These are phyloP conservation scores for Torulaspora indica DNA, from an alignment of 805 yeast genomes.

Conservation along the genomic window DNA sequence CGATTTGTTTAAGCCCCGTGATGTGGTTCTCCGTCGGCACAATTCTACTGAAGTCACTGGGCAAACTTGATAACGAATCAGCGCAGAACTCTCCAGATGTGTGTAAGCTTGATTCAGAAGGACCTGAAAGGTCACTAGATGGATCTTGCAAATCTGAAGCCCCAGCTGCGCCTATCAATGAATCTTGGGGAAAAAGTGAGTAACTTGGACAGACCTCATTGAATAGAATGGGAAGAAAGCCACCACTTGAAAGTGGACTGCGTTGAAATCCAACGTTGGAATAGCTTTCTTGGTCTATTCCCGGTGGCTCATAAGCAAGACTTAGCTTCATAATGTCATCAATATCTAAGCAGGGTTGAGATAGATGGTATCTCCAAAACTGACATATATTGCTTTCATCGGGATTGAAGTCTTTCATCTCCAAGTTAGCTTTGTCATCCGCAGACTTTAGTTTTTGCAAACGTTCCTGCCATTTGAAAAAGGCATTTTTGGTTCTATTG, in stretches of 20 bases:
- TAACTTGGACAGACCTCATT: slow-evolving; percentile 53
- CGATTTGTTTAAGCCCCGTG: slow-evolving; percentile 47
- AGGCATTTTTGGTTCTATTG: slow-evolving; percentile 63
- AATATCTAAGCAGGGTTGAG: slow-evolving; percentile 42
- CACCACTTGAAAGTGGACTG: slow-evolving; percentile 56
- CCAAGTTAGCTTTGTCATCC: slow-evolving; percentile 16
- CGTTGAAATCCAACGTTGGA: slow-evolving; percentile 43
- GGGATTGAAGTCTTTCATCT: slow-evolving; percentile 37
- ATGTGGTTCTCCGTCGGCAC: slow-evolving; percentile 21
- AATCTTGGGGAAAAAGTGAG: slow-evolving; percentile 50
- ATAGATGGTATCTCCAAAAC: slow-evolving; percentile 29
- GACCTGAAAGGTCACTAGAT: slow-evolving; percentile 7
- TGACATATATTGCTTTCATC: slow-evolving; percentile 29
- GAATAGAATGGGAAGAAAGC: slow-evolving; percentile 61
- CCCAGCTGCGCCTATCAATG: slow-evolving; percentile 54
- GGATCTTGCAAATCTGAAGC: slow-evolving; percentile 18
- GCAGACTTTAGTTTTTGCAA: slow-evolving; percentile 34
- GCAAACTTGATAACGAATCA: slow-evolving; percentile 8
- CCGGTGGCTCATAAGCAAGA: slow-evolving; percentile 57
- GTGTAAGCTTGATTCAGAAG: slow-evolving; percentile 26
- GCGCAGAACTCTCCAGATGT: slow-evolving; percentile 15
- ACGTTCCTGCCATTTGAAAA: slow-evolving; percentile 80
- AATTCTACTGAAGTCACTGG: neutral
- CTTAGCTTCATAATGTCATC: slow-evolving; percentile 61
- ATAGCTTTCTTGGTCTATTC: slow-evolving; percentile 23